Base-by-base conservation (phyloP, 495 filamentous ascomycete genomes). In the Aspergillus hancockii region DNA sequence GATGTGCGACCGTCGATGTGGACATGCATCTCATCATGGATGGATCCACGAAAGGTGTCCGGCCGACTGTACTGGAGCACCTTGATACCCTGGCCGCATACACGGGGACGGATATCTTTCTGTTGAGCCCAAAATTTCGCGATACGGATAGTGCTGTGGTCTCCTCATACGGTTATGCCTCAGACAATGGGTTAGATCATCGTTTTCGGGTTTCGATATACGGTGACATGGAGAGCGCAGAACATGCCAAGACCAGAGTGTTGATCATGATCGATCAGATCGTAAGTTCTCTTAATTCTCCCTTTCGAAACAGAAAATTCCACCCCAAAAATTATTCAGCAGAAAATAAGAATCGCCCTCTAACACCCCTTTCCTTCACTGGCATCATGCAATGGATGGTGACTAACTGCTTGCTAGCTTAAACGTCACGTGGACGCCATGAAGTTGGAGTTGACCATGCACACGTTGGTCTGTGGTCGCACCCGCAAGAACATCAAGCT, bases 251-350 rank as follows among this genome's bases (percentile, higher is more conserved):
- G 82, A 97, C 92, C 1, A 82, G 93, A 59, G 86, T 97, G 31
- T 82, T 98, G 67, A 93, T 98, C 75, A 91, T 97, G 81, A 97
- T 98, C 67, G 94, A 98, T 70, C 89, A 93, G 79, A 85, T 98
- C 77, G 93, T 98, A 84, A 65, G 90, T 78, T 25, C 25, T 54
- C 45, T 59, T 22, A 10, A 36, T 22, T 16, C 34, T 22, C 8
- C 49, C 30, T 23, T 41, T 45, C n/a, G 19, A 45, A 45, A 45
- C 8, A 19, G 18, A 45, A 45, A 45, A 45, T 1, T 12, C 8
- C n/a, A n/a, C n/a, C n/a, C 2, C 14, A 8, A 47, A 47, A 23
- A 47, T 23, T n/a, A 6, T 3, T n/a, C 4, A 10, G 9, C 18
- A 47, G 8, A 8, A 23, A 47, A 22, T 23, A 47, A 22, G 23